Base-by-base conservation (phyloP, 2,329 filamentous ascomycete species). In the Penicillium sp. region DNA sequence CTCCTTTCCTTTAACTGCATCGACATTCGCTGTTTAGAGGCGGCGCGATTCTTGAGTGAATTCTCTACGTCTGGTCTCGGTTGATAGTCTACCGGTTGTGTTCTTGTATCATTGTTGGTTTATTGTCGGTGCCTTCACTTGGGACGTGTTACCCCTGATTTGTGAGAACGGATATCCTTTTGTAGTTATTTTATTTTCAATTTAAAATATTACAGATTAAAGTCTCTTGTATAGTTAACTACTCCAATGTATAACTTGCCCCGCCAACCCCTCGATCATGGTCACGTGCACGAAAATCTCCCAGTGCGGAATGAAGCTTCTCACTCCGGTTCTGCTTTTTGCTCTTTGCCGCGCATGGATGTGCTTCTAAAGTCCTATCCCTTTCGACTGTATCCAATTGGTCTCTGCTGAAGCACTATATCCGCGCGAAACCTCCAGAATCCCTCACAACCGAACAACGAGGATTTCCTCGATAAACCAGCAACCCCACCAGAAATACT, bases 281-380 rank as follows among this genome's bases (percentile, higher is more conserved):
- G 32, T 51, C 51, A 53, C 51, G 51, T 53, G 48, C 34, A 26
- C 6, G 20, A 43, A 51, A 53, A 53, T 44, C 39, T 50, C 42
- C 43, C 44, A 26, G 18, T 28, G 45, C 44, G 44, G 44, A 26
- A 42, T 42, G 37, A 40, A 39, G 22, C 37, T 44, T 28, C 11
- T n/a, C 16, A 42, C 38, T 29, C n/a, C 14, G 16, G 23, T 20
- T 27, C 10, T 14, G 8, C 10, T 6, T 11, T 40, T 32, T 32
- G 23, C 49, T 38, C 22, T 40, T 29, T 31, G 31, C 34, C 27
- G 32, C 42, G 40, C 35, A 28, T 31, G 42, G 41, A 31, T 49
- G 44, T 42, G 16, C 9, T 36, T 46, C 2, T 35, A 10, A 24
- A 35, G 24, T 8, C 22, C 28, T 2, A 11, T 20, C 28, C 6